A percentile compares a stretch with the other conserved stretches of the same genome.
phyloP scores from a whole-genome alignment of 164 flowering plant genomes.

The Buxus sempervirens region DNA sequence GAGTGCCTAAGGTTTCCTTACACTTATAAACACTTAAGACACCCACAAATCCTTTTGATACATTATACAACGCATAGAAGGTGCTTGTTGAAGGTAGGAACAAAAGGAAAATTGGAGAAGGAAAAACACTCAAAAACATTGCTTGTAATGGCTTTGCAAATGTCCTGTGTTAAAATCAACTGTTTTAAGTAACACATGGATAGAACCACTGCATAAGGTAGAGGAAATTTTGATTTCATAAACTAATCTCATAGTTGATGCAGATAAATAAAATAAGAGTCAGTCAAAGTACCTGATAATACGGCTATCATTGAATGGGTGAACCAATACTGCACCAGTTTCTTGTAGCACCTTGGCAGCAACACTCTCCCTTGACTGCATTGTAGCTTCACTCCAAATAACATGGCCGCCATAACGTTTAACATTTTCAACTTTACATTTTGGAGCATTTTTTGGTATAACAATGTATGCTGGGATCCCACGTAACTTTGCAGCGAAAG shows the following conservation, averaged over 20 bases:
- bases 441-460: conserved; percentile 83
- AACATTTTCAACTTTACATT: conserved; percentile 88
- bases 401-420: conserved; percentile 74
- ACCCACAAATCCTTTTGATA: too few species aligned
- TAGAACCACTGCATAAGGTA: too few species aligned
- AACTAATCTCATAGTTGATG: not conserved
- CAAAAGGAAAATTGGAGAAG: too few species aligned
- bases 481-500: conserved; percentile 81
- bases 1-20: too few species aligned
- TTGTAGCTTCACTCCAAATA: conserved; percentile 67
- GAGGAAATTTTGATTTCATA: too few species aligned
- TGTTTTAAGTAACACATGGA: not conserved
- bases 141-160: not conserved
- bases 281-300: conserved; percentile 61
- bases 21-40: too few species aligned
- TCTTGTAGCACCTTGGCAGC: conserved; percentile 65
- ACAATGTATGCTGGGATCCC: conserved; percentile 83
- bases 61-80: too few species aligned
- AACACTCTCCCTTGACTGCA: conserved; percentile 61
- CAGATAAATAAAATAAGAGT: not conserved
- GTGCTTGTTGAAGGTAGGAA: too few species aligned
- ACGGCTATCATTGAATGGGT: conserved; percentile 75
- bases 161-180: not conserved
- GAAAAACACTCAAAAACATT: too few species aligned
- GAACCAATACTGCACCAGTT: conserved; percentile 76